Evolutionary conservation across 805 yeast species (phyloP).

Genomic region (Teunomyces funiuensis): DNA sequence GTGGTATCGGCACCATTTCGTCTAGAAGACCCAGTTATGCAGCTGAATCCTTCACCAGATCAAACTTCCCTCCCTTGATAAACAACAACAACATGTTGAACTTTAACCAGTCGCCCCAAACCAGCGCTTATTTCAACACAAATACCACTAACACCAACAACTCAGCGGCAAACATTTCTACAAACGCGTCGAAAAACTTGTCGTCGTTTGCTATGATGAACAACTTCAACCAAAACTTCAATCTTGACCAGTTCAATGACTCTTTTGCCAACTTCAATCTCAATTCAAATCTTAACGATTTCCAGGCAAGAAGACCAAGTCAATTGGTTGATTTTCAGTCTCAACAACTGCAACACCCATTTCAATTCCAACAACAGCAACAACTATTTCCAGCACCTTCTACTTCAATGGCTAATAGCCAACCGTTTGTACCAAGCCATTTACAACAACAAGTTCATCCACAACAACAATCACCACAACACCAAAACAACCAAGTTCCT

Average conservation of each 20-base stretch:
- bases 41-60: constrained; percentile 58
- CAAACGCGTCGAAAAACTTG: constrained; percentile 15
- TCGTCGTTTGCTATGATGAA: constrained; percentile 32
- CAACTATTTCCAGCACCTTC: constrained; percentile 6
- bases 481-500: constrained; percentile 1
- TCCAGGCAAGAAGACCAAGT: constrained; percentile 44
- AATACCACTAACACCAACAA: neutral
- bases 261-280: constrained; percentile 30
- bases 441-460: constrained; percentile 14
- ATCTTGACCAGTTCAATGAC: constrained; percentile 29
- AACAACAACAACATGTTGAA: constrained; percentile 7
- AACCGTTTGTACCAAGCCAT: constrained; percentile 13
- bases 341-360: constrained; percentile 10
- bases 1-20: constrained; percentile 60
- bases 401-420: constrained; percentile 8
- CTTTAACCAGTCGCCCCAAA: neutral
- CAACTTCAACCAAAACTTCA: constrained; percentile 22
- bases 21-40: constrained; percentile 75
- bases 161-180: constrained; percentile 1
- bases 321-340: constrained; percentile 35
- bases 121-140: neutral
- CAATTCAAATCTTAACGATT: constrained; percentile 35
- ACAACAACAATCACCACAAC: constrained; percentile 15
- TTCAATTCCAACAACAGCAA: constrained; percentile 11
- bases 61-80: constrained; percentile 14